Evolutionary conservation across 352 stramenopile species (phyloP), one percentile per base, ranked within the genome.

Genomic region (Phytopythium boreale): DNA sequence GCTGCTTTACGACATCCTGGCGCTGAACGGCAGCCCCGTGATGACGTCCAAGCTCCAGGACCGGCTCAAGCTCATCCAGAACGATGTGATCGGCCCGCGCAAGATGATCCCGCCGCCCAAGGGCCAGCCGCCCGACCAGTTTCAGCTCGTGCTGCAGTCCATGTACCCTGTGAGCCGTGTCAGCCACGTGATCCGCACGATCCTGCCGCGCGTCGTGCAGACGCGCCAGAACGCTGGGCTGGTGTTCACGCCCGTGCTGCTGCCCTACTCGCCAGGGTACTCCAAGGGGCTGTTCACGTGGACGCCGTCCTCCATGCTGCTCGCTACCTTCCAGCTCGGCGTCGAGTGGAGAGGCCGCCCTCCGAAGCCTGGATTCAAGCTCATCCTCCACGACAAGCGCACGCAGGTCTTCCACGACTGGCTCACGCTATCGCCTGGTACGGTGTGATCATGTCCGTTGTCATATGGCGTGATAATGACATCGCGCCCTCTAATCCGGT

Each of bases 11-110:
- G 87, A 96, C 65, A 93, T 96, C 43, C 57, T 96, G 49, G 82
- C 84, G 29, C 82, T 96, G 11, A 96, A 96, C 63, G 87, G 85
- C 58, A 89, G 71, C 47, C 81, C 80, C 1, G 87, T 96, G 41
- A 91, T 96, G 84, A 74, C 79, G 27, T 90, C 82, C 41, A 96
- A 94, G 71, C 76, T 96, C 12, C 84, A 92, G 70, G 87, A 96
- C 60, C 71, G 87, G 26, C 80, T 96, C 44, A 96, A 96, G 61
- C 67, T 94, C n/a, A 86, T 95, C 56, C 87, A 95, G 70, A 95
- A 95, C 72, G 86, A 93, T 75, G 84, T 95, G n/a, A 88, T 95
- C 58, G 85, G 76, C 1, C 87, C 87, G 34, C 80, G 84, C 37
- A 93, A 92, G 80, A 82, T 83, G 52, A 74, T 93, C 19, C 75